These are phyloP conservation scores for Scutellaria galericulata DNA, from an alignment of 257 asterid genomes.

Conservation along the genomic window DNA sequence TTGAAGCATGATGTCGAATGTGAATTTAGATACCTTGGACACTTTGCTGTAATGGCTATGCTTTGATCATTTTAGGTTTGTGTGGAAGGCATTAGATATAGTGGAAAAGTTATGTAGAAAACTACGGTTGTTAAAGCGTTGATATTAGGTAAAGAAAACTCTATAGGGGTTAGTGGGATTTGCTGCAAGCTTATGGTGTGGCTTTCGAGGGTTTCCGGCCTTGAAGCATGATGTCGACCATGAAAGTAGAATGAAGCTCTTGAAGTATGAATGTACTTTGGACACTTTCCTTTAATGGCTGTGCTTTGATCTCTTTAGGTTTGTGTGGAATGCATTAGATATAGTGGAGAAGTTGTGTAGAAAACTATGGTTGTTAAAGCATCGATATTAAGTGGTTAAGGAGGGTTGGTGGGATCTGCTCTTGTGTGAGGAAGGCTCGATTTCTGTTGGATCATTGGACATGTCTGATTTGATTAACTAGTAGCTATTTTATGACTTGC, in stretches of 20 bases:
- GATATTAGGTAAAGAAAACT: background rate
- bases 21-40: background rate
- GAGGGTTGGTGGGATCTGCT: constrained; percentile 19
- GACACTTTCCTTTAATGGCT: constrained; percentile 14
- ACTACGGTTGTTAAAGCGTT: background rate
- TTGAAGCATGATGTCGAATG: background rate
- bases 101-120: background rate
- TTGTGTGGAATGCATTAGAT: background rate
- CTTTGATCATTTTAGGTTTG: constrained; percentile 11
- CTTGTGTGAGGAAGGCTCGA: background rate
- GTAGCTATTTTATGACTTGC: background rate
- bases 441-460: background rate
- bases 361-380: background rate
- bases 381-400: background rate
- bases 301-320: constrained; percentile 8
- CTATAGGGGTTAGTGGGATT: constrained; percentile 11
- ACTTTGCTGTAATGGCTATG: constrained; percentile 14
- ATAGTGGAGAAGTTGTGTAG: background rate
- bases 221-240: no score
- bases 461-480: background rate
- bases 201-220: background rate
- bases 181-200: constrained; percentile 4
- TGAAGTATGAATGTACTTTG: constrained; percentile 11
- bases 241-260: background rate
- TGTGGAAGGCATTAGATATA: background rate